Evolutionary conservation across 1,284 basidiomycete species (phyloP), one percentile per base, ranked within the genome.

Genomic region (Tilletia horrida): DNA sequence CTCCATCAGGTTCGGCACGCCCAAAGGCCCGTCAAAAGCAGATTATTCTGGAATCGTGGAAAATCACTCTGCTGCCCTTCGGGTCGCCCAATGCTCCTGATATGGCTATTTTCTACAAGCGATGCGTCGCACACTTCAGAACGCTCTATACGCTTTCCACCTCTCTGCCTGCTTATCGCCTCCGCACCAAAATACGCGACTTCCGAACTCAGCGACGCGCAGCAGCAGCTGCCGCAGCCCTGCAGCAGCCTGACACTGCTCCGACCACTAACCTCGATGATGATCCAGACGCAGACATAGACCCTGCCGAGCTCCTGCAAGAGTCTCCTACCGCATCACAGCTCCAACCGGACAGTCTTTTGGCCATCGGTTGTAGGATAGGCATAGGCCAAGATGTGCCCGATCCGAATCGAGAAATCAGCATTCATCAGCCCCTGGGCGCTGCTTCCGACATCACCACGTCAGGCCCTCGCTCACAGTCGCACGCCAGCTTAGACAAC

Each of bases 21-120:
- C 50, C 50, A 21, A 25, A n/a, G n/a, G 23, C 50, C 4, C 50
- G 50, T 35, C 55, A 59, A 9, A 59, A 63, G 29, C 63, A 67
- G 13, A 70, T 76, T 45, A 69, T 76, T 16, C 67, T 76, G 3
- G 75, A 76, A 64, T 64, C 65, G 21, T 76, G 75, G 75, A 70
- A 68, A 44, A 55, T 76, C 14, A 66, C 63, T 2, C 71, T 76
- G 48, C 50, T 64, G 21, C 52, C 73, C 2, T 21, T 29, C 25
- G 47, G 48, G 6, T 65, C 74, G 16, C 43, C 67, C 1, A 21
- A 64, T 0, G 61, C 69, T 6, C 69, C 71, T 47, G 80, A 82
- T 27, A 72, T 82, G 27, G 74, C 80, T 9, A 72, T 74, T 18
- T 71, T 82, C 59, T 83, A 83, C 75, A 82, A 82, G 44, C 76